Percentiles rank a stretch among this genome's conserved stretches.
These are phyloP conservation scores for Aspergillus nidulans DNA, from an alignment of 495 filamentous ascomycete species.

Conservation along the genomic window DNA sequence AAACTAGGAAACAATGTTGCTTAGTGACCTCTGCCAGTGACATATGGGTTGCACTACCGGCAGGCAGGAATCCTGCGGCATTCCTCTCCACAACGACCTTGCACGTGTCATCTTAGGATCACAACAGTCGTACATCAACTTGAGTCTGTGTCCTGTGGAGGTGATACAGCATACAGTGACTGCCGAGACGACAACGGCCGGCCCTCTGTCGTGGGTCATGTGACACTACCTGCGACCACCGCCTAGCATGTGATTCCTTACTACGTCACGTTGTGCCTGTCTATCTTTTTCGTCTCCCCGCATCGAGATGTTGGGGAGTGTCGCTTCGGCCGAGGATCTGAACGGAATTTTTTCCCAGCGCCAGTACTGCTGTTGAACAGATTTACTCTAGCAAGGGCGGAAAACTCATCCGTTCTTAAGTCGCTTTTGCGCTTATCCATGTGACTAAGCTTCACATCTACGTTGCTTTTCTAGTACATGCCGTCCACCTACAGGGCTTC, in stretches of 20 bases:
- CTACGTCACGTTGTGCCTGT: conserved; percentile 16
- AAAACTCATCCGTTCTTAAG: background rate
- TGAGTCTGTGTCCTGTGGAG: background rate
- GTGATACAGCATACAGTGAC: background rate
- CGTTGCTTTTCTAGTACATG: background rate
- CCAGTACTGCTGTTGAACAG: background rate
- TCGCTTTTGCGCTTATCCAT: background rate
- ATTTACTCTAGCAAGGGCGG: background rate
- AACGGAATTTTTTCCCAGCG: background rate
- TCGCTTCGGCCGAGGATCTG: background rate
- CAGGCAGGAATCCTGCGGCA: background rate
- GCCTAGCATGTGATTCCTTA: conserved; percentile 11
- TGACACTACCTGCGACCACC: background rate
- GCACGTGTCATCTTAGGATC: background rate
- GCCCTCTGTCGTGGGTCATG: background rate
- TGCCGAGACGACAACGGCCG: background rate
- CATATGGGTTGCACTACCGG: background rate
- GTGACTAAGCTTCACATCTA: background rate
- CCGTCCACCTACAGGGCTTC: background rate
- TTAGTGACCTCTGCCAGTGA: background rate
- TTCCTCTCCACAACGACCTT: background rate
- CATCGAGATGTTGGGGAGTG: conserved; percentile 7
- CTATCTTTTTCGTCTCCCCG: conserved; percentile 9
- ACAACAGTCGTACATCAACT: background rate
- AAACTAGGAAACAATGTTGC: background rate